phyloP scores from a whole-genome alignment of 371 early-diverging fungal species.

The Rhizomucor miehei region DNA sequence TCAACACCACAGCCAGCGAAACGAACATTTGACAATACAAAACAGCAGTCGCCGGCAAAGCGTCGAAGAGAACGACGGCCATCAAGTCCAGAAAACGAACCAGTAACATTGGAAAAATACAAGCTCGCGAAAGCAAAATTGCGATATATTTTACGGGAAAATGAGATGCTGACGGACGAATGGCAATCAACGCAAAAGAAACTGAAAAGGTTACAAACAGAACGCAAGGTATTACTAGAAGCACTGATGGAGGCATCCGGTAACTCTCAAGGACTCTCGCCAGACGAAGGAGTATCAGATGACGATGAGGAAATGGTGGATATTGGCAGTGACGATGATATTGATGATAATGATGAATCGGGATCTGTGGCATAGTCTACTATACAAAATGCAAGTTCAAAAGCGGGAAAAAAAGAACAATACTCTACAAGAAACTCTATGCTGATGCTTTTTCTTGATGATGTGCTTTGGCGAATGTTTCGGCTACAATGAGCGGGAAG shows the following conservation, averaged over 20 bases:
- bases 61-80: slow-evolving; percentile 7
- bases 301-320: slow-evolving; percentile 6
- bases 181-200: slow-evolving; percentile 46
- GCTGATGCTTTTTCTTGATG: slow-evolving; percentile 15
- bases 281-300: neutral
- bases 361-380: neutral
- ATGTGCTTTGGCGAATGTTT: slow-evolving; percentile 82
- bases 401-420: no score
- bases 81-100: slow-evolving; percentile 5
- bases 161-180: slow-evolving; percentile 54
- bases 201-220: slow-evolving; percentile 46
- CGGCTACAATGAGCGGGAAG: slow-evolving; percentile 94
- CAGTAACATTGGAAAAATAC: slow-evolving; percentile 28
- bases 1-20: neutral
- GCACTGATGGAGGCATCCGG: slow-evolving; percentile 27
- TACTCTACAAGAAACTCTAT: neutral
- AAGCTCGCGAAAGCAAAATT: slow-evolving; percentile 55
- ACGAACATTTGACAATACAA: no score
- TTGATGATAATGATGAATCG: slow-evolving; percentile 8
- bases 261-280: no score
- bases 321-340: slow-evolving; percentile 7
- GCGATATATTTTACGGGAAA: slow-evolving; percentile 53
- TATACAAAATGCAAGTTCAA: no score
- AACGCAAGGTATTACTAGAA: slow-evolving; percentile 51
- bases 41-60: slow-evolving; percentile 5